Percentiles rank a stretch among this genome's conserved stretches.
Conservation (phyloP, 2,329 filamentous ascomycete genomes). For the Claviceps humidiphila region DNA sequence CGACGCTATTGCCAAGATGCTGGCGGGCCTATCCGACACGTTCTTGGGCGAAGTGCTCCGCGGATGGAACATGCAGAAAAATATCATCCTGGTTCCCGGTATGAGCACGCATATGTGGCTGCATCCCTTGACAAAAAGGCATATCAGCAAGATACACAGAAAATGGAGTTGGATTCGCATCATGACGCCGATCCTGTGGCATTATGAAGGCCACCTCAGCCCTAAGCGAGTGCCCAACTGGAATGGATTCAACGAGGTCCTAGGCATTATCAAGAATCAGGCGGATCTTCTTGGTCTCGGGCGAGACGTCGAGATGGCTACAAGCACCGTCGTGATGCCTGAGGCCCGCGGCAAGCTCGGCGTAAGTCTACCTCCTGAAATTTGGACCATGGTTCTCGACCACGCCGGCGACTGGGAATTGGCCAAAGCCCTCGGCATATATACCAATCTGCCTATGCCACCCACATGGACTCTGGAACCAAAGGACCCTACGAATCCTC, state of each 20-base stretch:
- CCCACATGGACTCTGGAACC: slow-evolving; percentile 52
- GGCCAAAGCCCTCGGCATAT: slow-evolving; percentile 66
- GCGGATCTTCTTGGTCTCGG: slow-evolving; percentile 63
- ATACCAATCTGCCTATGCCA: slow-evolving; percentile 63
- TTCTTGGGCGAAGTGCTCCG: slow-evolving; percentile 69
- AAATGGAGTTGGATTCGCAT: slow-evolving; percentile 84
- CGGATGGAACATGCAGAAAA: slow-evolving; percentile 79
- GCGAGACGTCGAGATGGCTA: slow-evolving; percentile 49
- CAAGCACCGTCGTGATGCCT: slow-evolving; percentile 23
- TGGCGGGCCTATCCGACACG: slow-evolving; percentile 70
- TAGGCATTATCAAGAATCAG: slow-evolving; percentile 64
- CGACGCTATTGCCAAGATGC: slow-evolving; percentile 75
- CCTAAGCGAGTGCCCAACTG: slow-evolving; percentile 44
- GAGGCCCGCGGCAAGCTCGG: slow-evolving; percentile 21
- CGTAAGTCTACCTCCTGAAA: slow-evolving; percentile 59
- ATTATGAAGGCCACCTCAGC: slow-evolving; percentile 45
- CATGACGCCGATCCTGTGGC: slow-evolving; percentile 70
- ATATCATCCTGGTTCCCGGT: slow-evolving; percentile 70
- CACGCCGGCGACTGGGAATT: slow-evolving; percentile 83
- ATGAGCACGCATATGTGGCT: slow-evolving; percentile 88
- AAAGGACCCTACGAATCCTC: slow-evolving; percentile 45
- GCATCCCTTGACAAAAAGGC: slow-evolving; percentile 77
- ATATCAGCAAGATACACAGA: slow-evolving; percentile 66
- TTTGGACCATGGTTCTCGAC: slow-evolving; percentile 83
- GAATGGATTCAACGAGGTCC: slow-evolving; percentile 56